phyloP scores from a whole-genome alignment of 139 green algal species.

The Tetratostichococcus sp. region DNA sequence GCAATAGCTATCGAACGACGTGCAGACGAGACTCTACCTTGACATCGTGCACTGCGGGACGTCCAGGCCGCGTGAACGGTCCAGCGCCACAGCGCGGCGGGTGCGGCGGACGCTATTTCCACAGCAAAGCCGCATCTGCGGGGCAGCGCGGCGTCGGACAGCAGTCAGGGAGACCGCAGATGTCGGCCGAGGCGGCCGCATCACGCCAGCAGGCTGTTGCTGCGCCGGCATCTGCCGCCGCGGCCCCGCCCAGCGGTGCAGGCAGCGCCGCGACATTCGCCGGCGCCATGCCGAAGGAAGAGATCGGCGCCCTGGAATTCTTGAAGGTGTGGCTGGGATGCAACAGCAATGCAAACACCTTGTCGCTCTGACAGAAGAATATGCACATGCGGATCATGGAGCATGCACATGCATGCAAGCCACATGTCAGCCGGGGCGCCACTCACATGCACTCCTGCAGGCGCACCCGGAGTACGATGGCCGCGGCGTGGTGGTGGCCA shows the following conservation, averaged over 20 bases:
- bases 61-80: too few species aligned
- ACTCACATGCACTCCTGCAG: slow-evolving; percentile 21
- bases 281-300: slow-evolving; percentile 71
- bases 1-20: too few species aligned
- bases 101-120: not conserved
- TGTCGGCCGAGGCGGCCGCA: not conserved
- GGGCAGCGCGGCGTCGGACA: not conserved
- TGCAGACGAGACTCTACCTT: too few species aligned
- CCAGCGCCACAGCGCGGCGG: too few species aligned
- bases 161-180: not conserved
- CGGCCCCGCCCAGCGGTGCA: too few species aligned
- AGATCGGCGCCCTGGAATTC: slow-evolving; percentile 71
- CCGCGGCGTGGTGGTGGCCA: slow-evolving; percentile 70
- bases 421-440: not conserved
- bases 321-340: slow-evolving; percentile 28
- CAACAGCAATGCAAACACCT: not conserved
- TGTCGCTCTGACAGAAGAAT: not conserved
- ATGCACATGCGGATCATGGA: not conserved
- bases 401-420: not conserved
- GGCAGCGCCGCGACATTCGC: slow-evolving; percentile 18
- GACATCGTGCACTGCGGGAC: too few species aligned
- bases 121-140: not conserved
- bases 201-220: not conserved
- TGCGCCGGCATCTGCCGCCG: too few species aligned
- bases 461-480: slow-evolving; percentile 75